Conservation (phyloP, 306 rosid genomes). For the Lagenaria siceraria region DNA sequence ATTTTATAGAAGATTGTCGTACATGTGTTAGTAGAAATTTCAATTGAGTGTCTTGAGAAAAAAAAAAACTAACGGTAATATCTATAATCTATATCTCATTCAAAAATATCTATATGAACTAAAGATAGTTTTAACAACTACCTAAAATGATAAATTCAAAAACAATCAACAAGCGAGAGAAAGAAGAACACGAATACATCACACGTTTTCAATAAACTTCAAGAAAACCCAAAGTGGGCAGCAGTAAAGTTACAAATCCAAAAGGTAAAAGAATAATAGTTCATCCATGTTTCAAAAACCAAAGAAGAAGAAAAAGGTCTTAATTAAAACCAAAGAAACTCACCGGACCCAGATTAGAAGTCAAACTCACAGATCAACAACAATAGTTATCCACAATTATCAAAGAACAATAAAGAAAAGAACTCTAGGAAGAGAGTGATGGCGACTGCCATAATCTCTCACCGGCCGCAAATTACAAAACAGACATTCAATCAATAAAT, state of each 20-base stretch:
- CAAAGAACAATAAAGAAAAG: neutral
- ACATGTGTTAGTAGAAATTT: too few relatives aligned
- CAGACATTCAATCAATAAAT: neutral
- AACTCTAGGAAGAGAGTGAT: neutral
- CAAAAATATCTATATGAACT: too few relatives aligned
- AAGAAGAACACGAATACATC: neutral
- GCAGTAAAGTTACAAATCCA: neutral
- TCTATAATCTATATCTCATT: too few relatives aligned
- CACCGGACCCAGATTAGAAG: conserved; percentile 18
- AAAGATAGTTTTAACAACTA: too few relatives aligned
- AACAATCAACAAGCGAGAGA: neutral
- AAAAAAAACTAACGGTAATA: too few relatives aligned
- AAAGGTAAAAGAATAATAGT: neutral
- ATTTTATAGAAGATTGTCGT: too few relatives aligned
- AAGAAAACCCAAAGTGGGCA: neutral
- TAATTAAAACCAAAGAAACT: neutral
- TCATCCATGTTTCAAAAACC: neutral
- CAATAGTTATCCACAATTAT: neutral
- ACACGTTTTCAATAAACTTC: neutral
- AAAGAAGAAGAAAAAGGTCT: neutral
- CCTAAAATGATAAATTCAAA: too few relatives aligned
- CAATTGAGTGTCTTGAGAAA: too few relatives aligned
- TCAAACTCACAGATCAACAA: neutral
- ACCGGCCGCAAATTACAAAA: neutral
- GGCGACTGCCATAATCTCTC: neutral